Evolutionary conservation across 345 rosid species (phyloP), one percentile per base, ranked within the genome.

Genomic region (Brassica cretica): DNA sequence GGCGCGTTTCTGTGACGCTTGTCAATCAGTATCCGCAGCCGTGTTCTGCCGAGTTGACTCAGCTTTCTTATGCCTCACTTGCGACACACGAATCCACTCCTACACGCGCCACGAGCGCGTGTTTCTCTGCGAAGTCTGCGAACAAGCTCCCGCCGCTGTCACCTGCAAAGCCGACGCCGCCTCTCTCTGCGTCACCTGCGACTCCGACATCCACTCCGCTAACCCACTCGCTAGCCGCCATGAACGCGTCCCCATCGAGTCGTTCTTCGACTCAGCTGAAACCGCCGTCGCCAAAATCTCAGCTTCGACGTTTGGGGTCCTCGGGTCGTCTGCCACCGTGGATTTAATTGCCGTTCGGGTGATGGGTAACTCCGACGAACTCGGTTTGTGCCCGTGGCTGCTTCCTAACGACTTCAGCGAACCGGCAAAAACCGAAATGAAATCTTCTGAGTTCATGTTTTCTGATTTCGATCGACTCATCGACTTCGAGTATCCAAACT

Each of bases 141-240:
- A 92, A 82, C 97, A 92, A 66, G 97, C 98, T 5, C 97, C 98
- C 0, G 97, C 98, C 35, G 88, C 91, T 51, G 94, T 94, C 73
- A 90, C 95, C 33, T 94, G 98, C 86, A 90, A 89, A 85, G 98
- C 98, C 25, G 98, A 94, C 74, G 97, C 97, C 3, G 98, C 98
- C 6, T 84, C 89, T 0, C 88, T 94, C 53, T 94, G 98, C 76
- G 89, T 92, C 70, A 64, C 89, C 1, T 94, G 98, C 76, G 98
- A 94, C 70, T 85, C 87, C 14, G 98, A 94, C 70, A 94, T 92
- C 78, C 98, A 94, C 84, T 90, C 95, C 0, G 98, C 95, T 3
- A 94, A 94, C 56, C 96, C 98, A 9, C 85, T 94, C 49, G 92
- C 98, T 35, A 80, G 87, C 49, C 97, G 97, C 70, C 98, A 94